Percentiles rank a stretch among this genome's conserved stretches.
phyloP scores from a whole-genome alignment of 257 asterid genomes.

The Linderniella brevidens region DNA sequence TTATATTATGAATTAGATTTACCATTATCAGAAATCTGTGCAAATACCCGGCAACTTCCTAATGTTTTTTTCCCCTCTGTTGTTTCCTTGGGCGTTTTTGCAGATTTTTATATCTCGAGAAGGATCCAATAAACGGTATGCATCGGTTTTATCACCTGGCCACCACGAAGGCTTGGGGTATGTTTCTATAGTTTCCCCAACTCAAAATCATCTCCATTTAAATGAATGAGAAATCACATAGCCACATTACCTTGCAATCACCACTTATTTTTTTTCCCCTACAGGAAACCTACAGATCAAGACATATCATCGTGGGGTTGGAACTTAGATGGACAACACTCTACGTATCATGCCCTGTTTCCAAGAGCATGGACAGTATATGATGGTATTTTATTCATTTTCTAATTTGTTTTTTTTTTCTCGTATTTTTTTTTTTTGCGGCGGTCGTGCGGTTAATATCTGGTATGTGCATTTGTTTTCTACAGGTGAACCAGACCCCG shows the following conservation, averaged over 20 bases:
- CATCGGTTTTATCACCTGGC: constrained; percentile 87
- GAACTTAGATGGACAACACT: constrained; percentile 90
- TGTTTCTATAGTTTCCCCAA: constrained; percentile 11
- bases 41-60: no score
- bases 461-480: constrained; percentile 7
- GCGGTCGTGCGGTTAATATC: constrained; percentile 6
- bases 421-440: constrained; percentile 6
- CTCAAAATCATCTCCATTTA: not conserved
- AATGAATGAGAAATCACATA: not conserved
- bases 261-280: constrained; percentile 7
- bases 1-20: no score
- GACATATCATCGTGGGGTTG: constrained; percentile 99
- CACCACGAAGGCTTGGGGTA: constrained; percentile 88
- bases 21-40: no score
- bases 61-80: not conserved
- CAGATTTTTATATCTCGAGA: constrained; percentile 96
- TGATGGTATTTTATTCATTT: constrained; percentile 39
- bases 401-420: constrained; percentile 9
- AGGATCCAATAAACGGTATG: constrained; percentile 82
- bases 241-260: no score
- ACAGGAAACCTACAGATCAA: constrained; percentile 71
- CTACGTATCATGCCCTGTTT: constrained; percentile 93
- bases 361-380: constrained; percentile 97
- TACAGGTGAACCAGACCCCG: constrained; percentile 99
- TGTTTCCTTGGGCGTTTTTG: constrained; percentile 6